Conservation (phyloP, 441 rosid species). For the Euphorbia celastroides region DNA sequence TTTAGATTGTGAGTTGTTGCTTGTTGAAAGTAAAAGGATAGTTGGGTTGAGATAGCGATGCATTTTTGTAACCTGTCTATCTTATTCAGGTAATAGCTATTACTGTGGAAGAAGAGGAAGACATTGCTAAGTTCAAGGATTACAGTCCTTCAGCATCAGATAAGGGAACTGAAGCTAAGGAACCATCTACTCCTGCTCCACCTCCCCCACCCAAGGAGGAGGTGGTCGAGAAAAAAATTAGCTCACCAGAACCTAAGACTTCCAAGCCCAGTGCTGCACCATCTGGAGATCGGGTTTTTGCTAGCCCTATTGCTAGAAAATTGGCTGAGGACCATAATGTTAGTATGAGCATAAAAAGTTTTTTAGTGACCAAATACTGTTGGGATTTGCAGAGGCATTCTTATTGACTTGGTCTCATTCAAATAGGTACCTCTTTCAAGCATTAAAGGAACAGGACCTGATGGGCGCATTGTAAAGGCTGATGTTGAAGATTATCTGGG, state of each 20-base stretch:
- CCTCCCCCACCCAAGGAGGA: slow-evolving; percentile 61
- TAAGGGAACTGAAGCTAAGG: slow-evolving; percentile 39
- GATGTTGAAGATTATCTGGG: slow-evolving; percentile 92
- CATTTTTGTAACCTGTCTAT: not conserved
- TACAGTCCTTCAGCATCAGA: slow-evolving; percentile 60
- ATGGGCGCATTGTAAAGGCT: slow-evolving; percentile 79
- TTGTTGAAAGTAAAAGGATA: not conserved
- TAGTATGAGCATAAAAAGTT: slow-evolving; percentile 20
- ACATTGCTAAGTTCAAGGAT: slow-evolving; percentile 79
- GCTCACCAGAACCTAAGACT: slow-evolving; percentile 52
- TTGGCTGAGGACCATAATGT: slow-evolving; percentile 87
- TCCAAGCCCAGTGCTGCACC: slow-evolving; percentile 46
- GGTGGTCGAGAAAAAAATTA: slow-evolving; percentile 46
- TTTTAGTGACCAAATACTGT: slow-evolving; percentile 1
- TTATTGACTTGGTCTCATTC: slow-evolving; percentile 10
- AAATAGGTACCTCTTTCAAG: slow-evolving; percentile 68
- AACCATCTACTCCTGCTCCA: slow-evolving; percentile 40
- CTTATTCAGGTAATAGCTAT: slow-evolving; percentile 64
- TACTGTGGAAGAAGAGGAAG: slow-evolving; percentile 88
- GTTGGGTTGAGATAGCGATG: slow-evolving; percentile 10
- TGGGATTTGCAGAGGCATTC: slow-evolving; percentile 3
- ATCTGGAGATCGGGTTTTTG: slow-evolving; percentile 63
- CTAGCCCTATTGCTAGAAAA: slow-evolving; percentile 86
- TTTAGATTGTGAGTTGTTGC: not conserved
- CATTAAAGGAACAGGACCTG: slow-evolving; percentile 91